Evolutionary conservation across 2,329 filamentous ascomycete species (phyloP), one percentile per base, ranked within the genome.

Genomic region (Aspergillaceae sp.): DNA sequence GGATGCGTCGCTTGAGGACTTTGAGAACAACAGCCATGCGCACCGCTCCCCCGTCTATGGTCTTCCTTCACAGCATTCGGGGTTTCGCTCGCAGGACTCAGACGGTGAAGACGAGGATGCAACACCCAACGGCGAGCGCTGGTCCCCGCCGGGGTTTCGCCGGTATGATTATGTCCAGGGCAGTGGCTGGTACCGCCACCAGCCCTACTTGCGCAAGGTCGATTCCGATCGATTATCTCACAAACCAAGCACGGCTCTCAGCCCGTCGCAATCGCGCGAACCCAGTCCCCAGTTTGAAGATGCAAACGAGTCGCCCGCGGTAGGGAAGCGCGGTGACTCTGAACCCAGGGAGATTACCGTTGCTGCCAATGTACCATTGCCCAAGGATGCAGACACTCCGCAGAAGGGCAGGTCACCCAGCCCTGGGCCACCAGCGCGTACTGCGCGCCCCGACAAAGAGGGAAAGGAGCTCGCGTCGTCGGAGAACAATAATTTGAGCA

Each of bases 91-190:
- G 10, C 69, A 70, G 43, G 68, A 71, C 33, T 70, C 76, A 41
- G 74, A 76, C 29, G 54, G 58, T 46, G 59, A 67, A 45, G 52
- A 64, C 29, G 65, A 63, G 34, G 68, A 67, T 29, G 60, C 61
- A 34, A 53, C 53, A 4, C 50, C 58, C 32, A 66, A 67, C 28
- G 63, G 60, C 45, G 74, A 75, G 42, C 78, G 78, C 30, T 84
- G 80, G 79, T 82, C 79, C 44, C 82, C 82, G 36, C 82, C 82
- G 2, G 80, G 80, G 8, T 82, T 81, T 73, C 73, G 78, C 49
- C 61, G 64, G 29, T 59, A 61, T 47, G 68, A 69, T 52, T 76
- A 74, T 56, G 63, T 67, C 44, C 66, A 72, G 50, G 79, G 76
- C 52, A 82, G 76, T 58, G 73, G 74, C 49, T 80, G 78, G 78